Percentiles rank a stretch among this genome's conserved stretches.
These are phyloP conservation scores for Ophiorrhiza pumila DNA, from an alignment of 257 asterid species.

Conservation along the genomic window DNA sequence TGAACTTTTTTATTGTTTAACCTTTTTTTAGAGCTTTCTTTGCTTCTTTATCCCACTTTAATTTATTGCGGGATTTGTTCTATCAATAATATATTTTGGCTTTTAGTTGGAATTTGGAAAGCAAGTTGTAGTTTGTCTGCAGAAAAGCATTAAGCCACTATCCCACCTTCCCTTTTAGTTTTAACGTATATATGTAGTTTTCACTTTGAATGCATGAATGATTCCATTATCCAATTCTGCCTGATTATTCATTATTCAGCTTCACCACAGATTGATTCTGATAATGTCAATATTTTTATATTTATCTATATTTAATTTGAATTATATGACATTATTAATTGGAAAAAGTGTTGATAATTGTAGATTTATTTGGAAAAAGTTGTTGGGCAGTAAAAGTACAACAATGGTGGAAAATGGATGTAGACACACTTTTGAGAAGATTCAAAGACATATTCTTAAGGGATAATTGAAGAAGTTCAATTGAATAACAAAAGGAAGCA, in stretches of 20 bases:
- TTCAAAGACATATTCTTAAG: too few species aligned
- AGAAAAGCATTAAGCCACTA: too few species aligned
- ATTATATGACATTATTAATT: too few species aligned
- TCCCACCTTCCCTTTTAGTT: not conserved
- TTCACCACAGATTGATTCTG: not conserved
- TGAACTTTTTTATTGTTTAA: slow-evolving; percentile 26
- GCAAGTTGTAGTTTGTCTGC: slow-evolving; percentile 1
- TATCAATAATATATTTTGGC: slow-evolving; percentile 7
- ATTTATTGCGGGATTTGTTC: not conserved
- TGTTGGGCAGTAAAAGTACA: too few species aligned
- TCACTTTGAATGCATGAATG: slow-evolving; percentile 35
- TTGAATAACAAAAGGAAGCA: too few species aligned
- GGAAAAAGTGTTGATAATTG: too few species aligned
- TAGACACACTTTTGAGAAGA: too few species aligned
- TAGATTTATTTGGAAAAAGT: too few species aligned
- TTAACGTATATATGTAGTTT: slow-evolving; percentile 29
- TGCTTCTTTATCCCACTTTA: not conserved
- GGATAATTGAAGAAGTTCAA: too few species aligned
- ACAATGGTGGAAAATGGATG: too few species aligned
- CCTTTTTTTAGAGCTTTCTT: slow-evolving; percentile 2
- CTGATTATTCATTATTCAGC: not conserved
- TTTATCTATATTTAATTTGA: too few species aligned
- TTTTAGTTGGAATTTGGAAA: slow-evolving; percentile 16
- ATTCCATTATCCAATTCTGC: slow-evolving; percentile 19
- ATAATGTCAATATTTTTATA: too few species aligned